These are phyloP conservation scores for Epipyxis sp. DNA, from an alignment of 108 stramenopile genomes.

Conservation along the genomic window DNA sequence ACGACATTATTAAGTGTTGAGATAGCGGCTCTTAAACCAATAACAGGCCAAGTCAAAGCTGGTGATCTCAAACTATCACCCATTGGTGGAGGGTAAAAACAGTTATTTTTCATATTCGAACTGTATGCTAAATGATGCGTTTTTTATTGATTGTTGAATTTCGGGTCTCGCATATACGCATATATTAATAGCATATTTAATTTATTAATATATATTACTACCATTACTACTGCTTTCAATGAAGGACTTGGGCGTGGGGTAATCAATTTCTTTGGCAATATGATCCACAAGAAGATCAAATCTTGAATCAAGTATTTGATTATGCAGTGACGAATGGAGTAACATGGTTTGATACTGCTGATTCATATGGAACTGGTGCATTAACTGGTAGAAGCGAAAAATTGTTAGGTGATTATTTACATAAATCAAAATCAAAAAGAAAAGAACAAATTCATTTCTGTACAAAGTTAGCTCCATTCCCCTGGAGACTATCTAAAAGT, in stretches of 20 bases:
- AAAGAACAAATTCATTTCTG: conserved; percentile 35
- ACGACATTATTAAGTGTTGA: too few species aligned
- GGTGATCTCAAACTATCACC: too few species aligned
- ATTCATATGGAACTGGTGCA: conserved; percentile 50
- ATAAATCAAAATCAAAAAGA: background rate
- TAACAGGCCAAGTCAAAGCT: too few species aligned
- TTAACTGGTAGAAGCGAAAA: conserved; percentile 44
- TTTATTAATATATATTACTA: too few species aligned
- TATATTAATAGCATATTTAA: too few species aligned
- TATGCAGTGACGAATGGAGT: conserved; percentile 37
- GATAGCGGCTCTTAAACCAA: too few species aligned
- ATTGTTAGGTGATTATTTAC: conserved; percentile 38
- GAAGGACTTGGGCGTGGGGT: conserved; percentile 53
- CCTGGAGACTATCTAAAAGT: conserved; percentile 38
- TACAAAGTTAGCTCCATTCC: conserved; percentile 52
- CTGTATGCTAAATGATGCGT: too few species aligned
- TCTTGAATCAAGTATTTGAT: conserved; percentile 51
- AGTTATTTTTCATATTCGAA: too few species aligned
- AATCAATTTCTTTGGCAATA: conserved; percentile 53
- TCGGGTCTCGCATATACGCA: too few species aligned
- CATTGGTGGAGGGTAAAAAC: too few species aligned
- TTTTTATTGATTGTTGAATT: too few species aligned
- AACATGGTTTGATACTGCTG: conserved; percentile 54
- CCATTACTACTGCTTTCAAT: too few species aligned
- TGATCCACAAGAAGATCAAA: conserved; percentile 40